Conservation (phyloP, 441 rosid genomes). For the Bruguiera hainesii region DNA sequence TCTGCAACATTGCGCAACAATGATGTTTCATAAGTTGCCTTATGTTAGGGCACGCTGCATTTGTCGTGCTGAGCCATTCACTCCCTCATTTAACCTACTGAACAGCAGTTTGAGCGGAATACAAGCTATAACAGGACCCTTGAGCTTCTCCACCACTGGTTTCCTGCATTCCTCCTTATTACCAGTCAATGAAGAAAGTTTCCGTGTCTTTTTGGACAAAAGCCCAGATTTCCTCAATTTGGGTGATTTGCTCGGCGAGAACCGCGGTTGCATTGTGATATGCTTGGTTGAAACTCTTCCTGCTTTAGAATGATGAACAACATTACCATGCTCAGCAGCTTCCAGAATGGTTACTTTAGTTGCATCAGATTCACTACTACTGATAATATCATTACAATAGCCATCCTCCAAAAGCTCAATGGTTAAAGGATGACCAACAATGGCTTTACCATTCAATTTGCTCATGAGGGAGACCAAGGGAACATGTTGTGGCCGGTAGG, state of each 20-base stretch:
- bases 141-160: slow-evolving; percentile 43
- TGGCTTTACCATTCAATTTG: slow-evolving; percentile 76
- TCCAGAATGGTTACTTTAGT: slow-evolving; percentile 13
- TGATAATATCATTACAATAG: slow-evolving; percentile 28
- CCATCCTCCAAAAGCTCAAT: slow-evolving; percentile 54
- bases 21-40: slow-evolving; percentile 28
- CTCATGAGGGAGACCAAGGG: slow-evolving; percentile 92
- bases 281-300: slow-evolving; percentile 36
- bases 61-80: slow-evolving; percentile 67
- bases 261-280: slow-evolving; percentile 23
- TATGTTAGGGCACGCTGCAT: slow-evolving; percentile 42
- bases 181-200: slow-evolving; percentile 70
- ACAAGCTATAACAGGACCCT: slow-evolving; percentile 69
- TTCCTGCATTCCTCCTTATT: slow-evolving; percentile 46
- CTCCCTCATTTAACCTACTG: slow-evolving; percentile 82
- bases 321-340: slow-evolving; percentile 18
- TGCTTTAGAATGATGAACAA: slow-evolving; percentile 28
- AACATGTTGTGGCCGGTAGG: slow-evolving; percentile 66
- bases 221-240: slow-evolving; percentile 49
- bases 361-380: slow-evolving; percentile 22
- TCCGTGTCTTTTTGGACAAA: slow-evolving; percentile 64
- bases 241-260: slow-evolving; percentile 34
- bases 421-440: slow-evolving; percentile 78
- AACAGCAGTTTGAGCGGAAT: slow-evolving; percentile 84
- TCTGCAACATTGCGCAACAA: slow-evolving; percentile 18